Evolutionary conservation across 1,284 basidiomycete genomes (phyloP), one percentile per base, ranked within the genome.

Genomic region (Marasmius sp.): DNA sequence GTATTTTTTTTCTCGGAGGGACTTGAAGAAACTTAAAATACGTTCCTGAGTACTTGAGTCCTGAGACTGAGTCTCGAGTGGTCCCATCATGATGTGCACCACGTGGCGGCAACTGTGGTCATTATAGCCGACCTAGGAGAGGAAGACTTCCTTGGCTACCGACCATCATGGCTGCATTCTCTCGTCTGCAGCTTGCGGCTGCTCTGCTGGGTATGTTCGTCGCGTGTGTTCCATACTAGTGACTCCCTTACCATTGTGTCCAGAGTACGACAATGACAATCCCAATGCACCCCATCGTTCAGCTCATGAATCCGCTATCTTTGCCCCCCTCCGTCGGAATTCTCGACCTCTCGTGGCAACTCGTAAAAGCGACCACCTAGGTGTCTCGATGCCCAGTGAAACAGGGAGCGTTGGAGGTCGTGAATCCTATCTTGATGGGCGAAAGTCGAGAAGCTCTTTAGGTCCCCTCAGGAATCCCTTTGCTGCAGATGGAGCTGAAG

Each of bases 251-350:
- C 53, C 60, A 36, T 6, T 34, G 11, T 43, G 50, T 41, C 16
- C 65, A 93, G 91, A 93, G 72, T 93, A 93, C 69, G 91, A 93
- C 79, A 94, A 94, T 66, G 91, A 94, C 36, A 79, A 91, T 71
- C 88, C 88, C 3, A 75, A 83, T 56, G 79, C 76, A 34, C 85
- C 85, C 10, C 74, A 77, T 65, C 83, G 82, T 60, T 89, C 84
- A 60, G 91, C 91, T 2, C 84, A 93, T 50, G 90, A 93, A 63
- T 93, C 91, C 66, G 91, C 92, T 54, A 90, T 93, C 63, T 93
- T 93, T 68, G 80, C 88, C 20, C 88, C 88, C 69, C 76, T 92
- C 52, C 85, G 89, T 22, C 82, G 85, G 53, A 82, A 81, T 67
- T 76, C 77, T 63, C 77, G 77, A 61, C 79, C 79, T 9, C 74